Conservation (phyloP, 2,329 filamentous ascomycete genomes). For the Dactylonectria estremocensis region DNA sequence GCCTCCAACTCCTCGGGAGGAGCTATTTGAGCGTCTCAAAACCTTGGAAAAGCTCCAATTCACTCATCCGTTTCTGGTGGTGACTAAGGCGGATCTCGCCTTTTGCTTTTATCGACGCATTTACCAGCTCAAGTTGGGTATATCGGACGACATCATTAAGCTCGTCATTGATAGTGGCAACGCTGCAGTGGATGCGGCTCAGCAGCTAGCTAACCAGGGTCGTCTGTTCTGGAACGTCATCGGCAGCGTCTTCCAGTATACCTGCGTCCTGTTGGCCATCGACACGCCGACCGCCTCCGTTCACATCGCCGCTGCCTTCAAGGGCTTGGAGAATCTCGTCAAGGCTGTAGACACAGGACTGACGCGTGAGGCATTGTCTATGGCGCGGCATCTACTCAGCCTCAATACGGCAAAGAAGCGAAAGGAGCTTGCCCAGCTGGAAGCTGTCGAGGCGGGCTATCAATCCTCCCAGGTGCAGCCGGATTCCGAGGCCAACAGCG, state of each 20-base stretch:
- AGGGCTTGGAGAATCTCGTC: constrained; percentile 38
- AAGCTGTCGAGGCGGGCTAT: constrained; percentile 37
- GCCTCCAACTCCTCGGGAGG: constrained; percentile 28
- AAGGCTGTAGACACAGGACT: constrained; percentile 35
- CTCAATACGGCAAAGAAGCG: constrained; percentile 37
- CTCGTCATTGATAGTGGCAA: constrained; percentile 37
- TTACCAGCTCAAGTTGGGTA: constrained; percentile 39
- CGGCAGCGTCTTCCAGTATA: constrained; percentile 44
- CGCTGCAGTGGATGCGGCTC: constrained; percentile 35
- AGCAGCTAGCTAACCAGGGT: constrained; percentile 36
- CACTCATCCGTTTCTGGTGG: constrained; percentile 37
- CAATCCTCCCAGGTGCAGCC: constrained; percentile 21
- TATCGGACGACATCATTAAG: constrained; percentile 35
- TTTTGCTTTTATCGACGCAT: constrained; percentile 46
- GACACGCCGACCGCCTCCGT: constrained; percentile 35
- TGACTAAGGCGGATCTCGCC: constrained; percentile 41
- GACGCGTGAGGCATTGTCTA: constrained; percentile 41
- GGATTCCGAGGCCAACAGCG: constrained; percentile 14
- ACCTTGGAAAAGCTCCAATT: constrained; percentile 29
- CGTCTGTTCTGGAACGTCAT: constrained; percentile 44
- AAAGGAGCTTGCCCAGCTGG: constrained; percentile 38
- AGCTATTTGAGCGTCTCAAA: constrained; percentile 38
- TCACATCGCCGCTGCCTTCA: constrained; percentile 33
- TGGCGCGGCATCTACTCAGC: constrained; percentile 40
- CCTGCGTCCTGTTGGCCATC: constrained; percentile 42